These are phyloP conservation scores for Talaromyces pinophilus DNA, from an alignment of 2,329 filamentous ascomycete genomes.

Conservation along the genomic window DNA sequence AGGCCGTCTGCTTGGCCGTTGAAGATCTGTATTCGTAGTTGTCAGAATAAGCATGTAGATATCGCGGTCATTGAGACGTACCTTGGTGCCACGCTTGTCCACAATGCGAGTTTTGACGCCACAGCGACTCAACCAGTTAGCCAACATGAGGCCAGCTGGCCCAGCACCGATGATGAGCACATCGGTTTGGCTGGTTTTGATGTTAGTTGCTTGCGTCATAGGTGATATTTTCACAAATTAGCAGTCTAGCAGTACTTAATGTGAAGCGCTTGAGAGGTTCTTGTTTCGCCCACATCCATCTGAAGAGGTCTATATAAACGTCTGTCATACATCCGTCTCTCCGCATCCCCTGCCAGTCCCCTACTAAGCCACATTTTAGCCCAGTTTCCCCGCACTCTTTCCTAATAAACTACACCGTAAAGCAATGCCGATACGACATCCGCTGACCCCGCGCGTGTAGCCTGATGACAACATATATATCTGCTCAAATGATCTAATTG, in stretches of 20 bases:
- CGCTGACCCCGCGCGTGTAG: not conserved
- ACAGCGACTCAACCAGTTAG: slow-evolving; percentile 53
- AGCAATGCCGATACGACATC: not conserved
- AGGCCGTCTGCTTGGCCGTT: slow-evolving; percentile 56
- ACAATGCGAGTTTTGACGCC: slow-evolving; percentile 53
- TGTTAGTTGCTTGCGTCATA: not conserved
- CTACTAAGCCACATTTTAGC: not conserved
- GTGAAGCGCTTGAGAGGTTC: not conserved
- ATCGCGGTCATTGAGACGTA: slow-evolving; percentile 47
- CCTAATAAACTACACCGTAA: not conserved
- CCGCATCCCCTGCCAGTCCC: not conserved
- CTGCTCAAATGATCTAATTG: not conserved
- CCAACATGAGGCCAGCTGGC: slow-evolving; percentile 47
- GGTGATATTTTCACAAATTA: not conserved
- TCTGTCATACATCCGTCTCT: not conserved
- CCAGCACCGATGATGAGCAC: slow-evolving; percentile 4
- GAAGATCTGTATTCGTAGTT: not conserved
- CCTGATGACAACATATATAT: not conserved
- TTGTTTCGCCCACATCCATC: not conserved
- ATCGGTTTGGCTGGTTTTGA: slow-evolving; percentile 9
- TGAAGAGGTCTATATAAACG: not conserved
- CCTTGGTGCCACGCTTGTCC: slow-evolving; percentile 48
- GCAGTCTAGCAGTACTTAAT: not conserved
- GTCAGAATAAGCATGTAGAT: not conserved
- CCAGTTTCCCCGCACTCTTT: not conserved